Evolutionary conservation across 176 grass and related monocot genomes (phyloP), one percentile per base, ranked within the genome.

Genomic region (Musa troglodytarum): DNA sequence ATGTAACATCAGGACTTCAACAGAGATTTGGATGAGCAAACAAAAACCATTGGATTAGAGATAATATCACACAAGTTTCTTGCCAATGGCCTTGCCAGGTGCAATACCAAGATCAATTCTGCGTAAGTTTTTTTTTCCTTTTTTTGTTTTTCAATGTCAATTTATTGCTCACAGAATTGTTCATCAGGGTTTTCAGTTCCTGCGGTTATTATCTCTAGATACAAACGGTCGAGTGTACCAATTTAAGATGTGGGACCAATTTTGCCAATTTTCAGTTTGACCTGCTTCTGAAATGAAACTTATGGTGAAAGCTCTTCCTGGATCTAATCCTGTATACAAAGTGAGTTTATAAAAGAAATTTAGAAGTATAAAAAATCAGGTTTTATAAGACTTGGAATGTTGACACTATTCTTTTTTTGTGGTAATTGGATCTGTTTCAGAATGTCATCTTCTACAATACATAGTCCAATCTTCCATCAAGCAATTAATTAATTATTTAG

Each of bases 81-180:
- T 68, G 65, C 24, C 65, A 68, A 9, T 68, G 63, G 29, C 65
- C 65, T 25, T 6, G 28, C 63, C 63, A 66, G 65, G 2, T 68
- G 65, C 65, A 68, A 68, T 68, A 15, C 16, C 43, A 68, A 16
- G 65, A 68, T 68, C 65, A 34, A 12, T 16, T 68, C 65, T 68
- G 65, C 14, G 34, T 68, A 34, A 23, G 13, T 68, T 5, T 43
- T 68, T 65, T 61, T 20, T 13, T 68, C 6, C 14, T 0, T 34
- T 34, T 29, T 66, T 66, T 66, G 23, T 66, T 66, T 64, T 64
- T 66, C 63, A 66, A 66, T 66, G 63, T 28, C 63, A 66, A 66
- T 66, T 26, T 29, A 66, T 22, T 28, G 11, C 63, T 66, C 13
- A 66, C 25, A 66, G 24, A 22, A 28, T 28, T 24, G 10, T 15